These are phyloP conservation scores for Dactylella cylindrospora DNA, from an alignment of 2,329 filamentous ascomycete species.

Conservation along the genomic window DNA sequence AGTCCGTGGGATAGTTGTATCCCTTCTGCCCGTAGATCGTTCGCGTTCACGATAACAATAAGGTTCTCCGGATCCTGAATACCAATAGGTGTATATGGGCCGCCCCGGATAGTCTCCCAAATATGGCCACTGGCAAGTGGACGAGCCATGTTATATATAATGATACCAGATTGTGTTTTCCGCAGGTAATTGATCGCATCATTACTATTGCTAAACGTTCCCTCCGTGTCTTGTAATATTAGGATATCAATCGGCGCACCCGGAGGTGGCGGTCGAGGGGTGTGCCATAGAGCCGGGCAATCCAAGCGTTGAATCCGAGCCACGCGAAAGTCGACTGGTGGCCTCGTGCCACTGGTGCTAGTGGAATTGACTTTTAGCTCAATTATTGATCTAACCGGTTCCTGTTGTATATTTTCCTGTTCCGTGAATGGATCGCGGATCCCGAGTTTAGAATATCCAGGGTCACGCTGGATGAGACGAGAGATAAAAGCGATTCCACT, in stretches of 20 bases:
- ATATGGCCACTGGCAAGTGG: constrained; percentile 11
- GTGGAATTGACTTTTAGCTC: constrained; percentile 18
- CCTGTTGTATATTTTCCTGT: constrained; percentile 13
- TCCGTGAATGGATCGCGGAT: constrained; percentile 8
- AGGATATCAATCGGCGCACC: background rate
- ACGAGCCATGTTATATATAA: constrained; percentile 23
- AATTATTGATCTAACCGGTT: constrained; percentile 18
- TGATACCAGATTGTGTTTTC: constrained; percentile 2
- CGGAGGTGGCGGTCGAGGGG: background rate
- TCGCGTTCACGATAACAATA: constrained; percentile 21
- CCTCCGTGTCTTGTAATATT: constrained; percentile 24
- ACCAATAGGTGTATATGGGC: constrained; percentile 3
- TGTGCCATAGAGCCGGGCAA: constrained; percentile 12
- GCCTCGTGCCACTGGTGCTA: background rate
- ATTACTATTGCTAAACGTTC: constrained; percentile 20
- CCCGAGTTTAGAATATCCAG: constrained; percentile 9
- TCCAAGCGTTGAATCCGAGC: constrained; percentile 19
- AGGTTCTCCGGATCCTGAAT: constrained; percentile 22
- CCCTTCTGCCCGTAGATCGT: constrained; percentile 33
- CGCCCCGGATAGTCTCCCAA: constrained; percentile 25
- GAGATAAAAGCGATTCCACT: constrained; percentile 13
- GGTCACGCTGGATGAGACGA: constrained; percentile 2
- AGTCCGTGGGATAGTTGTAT: constrained; percentile 27
- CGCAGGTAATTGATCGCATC: constrained; percentile 11
- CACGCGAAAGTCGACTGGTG: no score